Evolutionary conservation across 1,284 basidiomycete genomes (phyloP).

Genomic region (Taiwanofungus camphoratus): DNA sequence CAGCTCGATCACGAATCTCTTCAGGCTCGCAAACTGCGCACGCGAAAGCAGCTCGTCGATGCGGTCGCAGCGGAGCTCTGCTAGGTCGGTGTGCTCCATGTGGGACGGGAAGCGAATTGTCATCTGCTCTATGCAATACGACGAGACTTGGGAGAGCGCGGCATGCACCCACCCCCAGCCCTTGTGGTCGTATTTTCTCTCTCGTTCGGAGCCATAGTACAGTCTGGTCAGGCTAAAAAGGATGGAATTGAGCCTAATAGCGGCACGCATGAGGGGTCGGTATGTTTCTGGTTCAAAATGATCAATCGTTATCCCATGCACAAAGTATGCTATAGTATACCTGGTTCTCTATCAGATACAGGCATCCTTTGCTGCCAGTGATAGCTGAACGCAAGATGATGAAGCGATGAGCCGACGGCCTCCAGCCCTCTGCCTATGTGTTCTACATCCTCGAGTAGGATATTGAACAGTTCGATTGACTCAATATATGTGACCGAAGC

Average conservation of each 20-base stretch:
- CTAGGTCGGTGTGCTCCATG: not conserved
- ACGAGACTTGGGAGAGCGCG: not conserved
- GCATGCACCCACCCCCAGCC: slow-evolving; percentile 1
- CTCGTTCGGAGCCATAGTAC: not conserved
- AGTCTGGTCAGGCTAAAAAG: slow-evolving; percentile 1
- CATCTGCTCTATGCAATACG: not conserved
- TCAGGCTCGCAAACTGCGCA: slow-evolving; percentile 3
- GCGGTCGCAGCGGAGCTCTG: slow-evolving; percentile 1
- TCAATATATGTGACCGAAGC: not conserved
- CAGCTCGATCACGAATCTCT: slow-evolving; percentile 1
- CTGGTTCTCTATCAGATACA: not conserved
- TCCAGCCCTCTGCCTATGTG: slow-evolving; percentile 1
- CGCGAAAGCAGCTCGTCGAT: slow-evolving; percentile 2
- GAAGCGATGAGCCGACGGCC: slow-evolving; percentile 2
- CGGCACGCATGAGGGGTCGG: too few species aligned
- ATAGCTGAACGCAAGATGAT: not conserved
- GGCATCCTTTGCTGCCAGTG: not conserved
- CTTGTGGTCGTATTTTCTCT: too few species aligned
- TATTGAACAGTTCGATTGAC: not conserved
- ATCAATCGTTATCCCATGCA: too few species aligned
- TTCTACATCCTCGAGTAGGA: slow-evolving; percentile 1
- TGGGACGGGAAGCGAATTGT: slow-evolving; percentile 1
- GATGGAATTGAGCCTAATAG: too few species aligned
- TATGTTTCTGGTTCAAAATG: too few species aligned
- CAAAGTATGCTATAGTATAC: too few species aligned